Evolutionary conservation across 2,329 filamentous ascomycete species (phyloP), one percentile per base, ranked within the genome.

Genomic region (Hypoxylon sp.): DNA sequence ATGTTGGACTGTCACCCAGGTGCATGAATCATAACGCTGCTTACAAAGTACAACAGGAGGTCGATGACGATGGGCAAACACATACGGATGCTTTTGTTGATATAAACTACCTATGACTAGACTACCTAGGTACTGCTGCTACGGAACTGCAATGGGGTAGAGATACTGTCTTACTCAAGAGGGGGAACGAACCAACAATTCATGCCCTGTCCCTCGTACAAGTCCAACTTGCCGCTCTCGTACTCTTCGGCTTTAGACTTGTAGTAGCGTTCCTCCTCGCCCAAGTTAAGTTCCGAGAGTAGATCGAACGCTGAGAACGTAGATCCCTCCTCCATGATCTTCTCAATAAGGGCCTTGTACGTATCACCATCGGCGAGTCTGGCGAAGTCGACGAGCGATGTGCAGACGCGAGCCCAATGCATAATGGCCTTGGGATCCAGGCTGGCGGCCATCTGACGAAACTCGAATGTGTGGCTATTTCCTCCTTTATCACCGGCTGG

Each of bases 391-490:
- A 59, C 55, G 35, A 64, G 47, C 1, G 25, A 37, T 3, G 60
- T 9, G 25, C 61, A 65, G n/a, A 56, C 41, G 11, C 51, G 38
- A 3, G 55, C 31, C 64, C 64, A 67, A 7, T 43, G 47, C 5
- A 56, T 46, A 38, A 67, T 66, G 7, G 54, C 47, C 0, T 47
- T 16, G 5, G 59, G 60, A 12, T 66, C 61, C 5, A 65, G 17
- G 12, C 55, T 55, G 7, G 61, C 59, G 8, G 48, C 48, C 63
- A 65, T 65, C 32, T 67, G 64, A 5, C 64, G 60, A 32, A 58
- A 66, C 44, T 67, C 62, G 17, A 67, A 59, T 1, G 63, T 67
- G 27, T 64, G 59, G 0, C 51, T 55, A 12, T 67, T 65, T 0
- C 62, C 61, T 13, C 60, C 57, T 1, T 40, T 36, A n/a, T 41